Base-by-base conservation (phyloP, 148 eudicot species). In the Drosera capensis region DNA sequence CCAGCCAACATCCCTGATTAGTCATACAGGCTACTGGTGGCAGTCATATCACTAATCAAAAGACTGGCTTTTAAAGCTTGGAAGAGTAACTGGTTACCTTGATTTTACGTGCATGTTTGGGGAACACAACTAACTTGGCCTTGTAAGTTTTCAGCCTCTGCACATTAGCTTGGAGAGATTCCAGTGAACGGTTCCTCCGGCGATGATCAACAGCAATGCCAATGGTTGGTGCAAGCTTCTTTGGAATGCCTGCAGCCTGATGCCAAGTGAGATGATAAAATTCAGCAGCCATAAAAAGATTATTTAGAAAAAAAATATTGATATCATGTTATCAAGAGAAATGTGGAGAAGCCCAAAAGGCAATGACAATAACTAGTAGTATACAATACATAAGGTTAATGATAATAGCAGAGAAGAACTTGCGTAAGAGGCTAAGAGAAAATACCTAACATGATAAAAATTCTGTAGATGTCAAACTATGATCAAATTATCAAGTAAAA, bases 111-210 rank as follows among this genome's bases (percentile, higher is more conserved):
- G 69, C 58, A 30, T 58, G 65, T 19, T 78, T 68, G 51, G 94
- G 94, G 86, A 78, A 82, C 59, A 82, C 78, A 47, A 78, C 94
- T 22, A 82, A 45, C 70, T 82, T 82, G 56, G 86, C 86, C 65
- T 82, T 82, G 73, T 72, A 82, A 3, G 80, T 75, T 71, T 75
- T 78, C 41, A 78, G 59, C 73, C 86, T 72, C 59, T 75, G 79
- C 1, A 75, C 80, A 54, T 82, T 82, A 23, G 78, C 17, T 55
- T 75, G 80, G 2, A 82, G 71, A 38, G 74, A 66, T 58, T 82
- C 94, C 16, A 78, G 46, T 2, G 86, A 82, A 20, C 78, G 55
- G 68, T 78, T 82, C 43, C 66, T 67, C 51, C 94, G 83, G 17
- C 94, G 65, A 46, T 82, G 94, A 52, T 82, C 94, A 60, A 78